Conservation (phyloP, 768 basidiomycete species). For the Kwoniella dendrophila region DNA sequence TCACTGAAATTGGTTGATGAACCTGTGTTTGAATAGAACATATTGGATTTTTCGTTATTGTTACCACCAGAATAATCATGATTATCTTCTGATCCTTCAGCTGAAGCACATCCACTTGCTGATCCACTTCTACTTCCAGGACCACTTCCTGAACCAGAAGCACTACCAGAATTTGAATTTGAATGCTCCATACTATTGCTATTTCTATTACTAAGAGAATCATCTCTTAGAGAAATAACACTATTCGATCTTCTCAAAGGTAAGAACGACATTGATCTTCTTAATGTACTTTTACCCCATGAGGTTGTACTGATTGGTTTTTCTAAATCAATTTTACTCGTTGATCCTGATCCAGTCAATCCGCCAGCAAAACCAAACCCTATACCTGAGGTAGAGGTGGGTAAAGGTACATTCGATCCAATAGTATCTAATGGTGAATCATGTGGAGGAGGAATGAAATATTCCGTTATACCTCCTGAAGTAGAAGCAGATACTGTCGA, state of each 20-base stretch:
- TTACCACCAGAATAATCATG: no score
- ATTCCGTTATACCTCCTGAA: slow-evolving; percentile 5
- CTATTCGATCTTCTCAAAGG: slow-evolving; percentile 14
- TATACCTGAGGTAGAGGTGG: neutral
- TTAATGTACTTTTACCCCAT: slow-evolving; percentile 21
- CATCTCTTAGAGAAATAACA: slow-evolving; percentile 9
- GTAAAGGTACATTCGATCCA: neutral
- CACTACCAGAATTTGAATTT: slow-evolving; percentile 7
- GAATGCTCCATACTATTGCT: slow-evolving; percentile 1
- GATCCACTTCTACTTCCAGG: no score
- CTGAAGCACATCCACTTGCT: no score
- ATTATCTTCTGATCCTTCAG: no score
- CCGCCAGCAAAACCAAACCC: no score
- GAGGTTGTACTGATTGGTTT: slow-evolving; percentile 8
- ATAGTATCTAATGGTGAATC: slow-evolving; percentile 6
- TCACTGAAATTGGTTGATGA: no score
- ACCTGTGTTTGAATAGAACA: no score
- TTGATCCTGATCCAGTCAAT: neutral
- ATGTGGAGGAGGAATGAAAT: slow-evolving; percentile 26
- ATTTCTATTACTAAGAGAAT: neutral
- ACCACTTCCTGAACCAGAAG: slow-evolving; percentile 2
- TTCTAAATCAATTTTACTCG: slow-evolving; percentile 3
- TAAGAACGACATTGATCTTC: slow-evolving; percentile 25
- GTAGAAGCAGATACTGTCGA: neutral
- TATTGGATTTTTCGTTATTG: no score